Base-by-base conservation (phyloP, 495 filamentous ascomycete genomes). In the Penicillium crystallinum region DNA sequence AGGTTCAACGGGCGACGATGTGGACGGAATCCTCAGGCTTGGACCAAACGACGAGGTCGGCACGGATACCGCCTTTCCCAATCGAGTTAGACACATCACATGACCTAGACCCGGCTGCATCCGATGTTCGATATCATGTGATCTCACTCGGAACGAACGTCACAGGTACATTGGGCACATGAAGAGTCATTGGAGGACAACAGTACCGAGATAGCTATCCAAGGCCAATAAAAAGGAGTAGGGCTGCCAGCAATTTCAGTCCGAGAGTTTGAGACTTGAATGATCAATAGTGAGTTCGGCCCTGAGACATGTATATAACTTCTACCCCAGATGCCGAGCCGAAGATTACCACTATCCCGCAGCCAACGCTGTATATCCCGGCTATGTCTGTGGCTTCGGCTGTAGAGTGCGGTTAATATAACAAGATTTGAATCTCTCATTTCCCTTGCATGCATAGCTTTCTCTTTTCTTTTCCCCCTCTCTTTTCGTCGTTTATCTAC, bases 1-100 rank as follows among this genome's bases (percentile, higher is more conserved):
- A 71, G 63, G 52, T 65, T 61, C 61, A 63, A 63, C 63, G 19
- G 38, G 67, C 59, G 67, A 63, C 64, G 67, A 60, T 61, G 55
- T 60, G 64, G 63, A 52, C 56, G 56, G 55, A 56, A 57, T 56
- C 53, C 58, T 59, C 48, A 56, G 54, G 54, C 53, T 52, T 53
- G 46, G 27, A 47, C 45, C 43, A 54, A 61, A 57, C 54, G 54
- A 53, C 52, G 54, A 63, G 54, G 59, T 60, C 55, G 54, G 56
- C 52, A 56, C 57, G 46, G 55, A 62, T 53, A 62, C 58, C 61
- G 61, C 64, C 57, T 61, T 57, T 34, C 65, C 54, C 52, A 34
- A 61, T 64, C 14, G 10, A 58, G 61, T 59, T 59, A 62, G 46
- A 3, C 17, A 0, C 0, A 7, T 46, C 43, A 50, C 37, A 15